Evolutionary conservation across 805 yeast genomes (phyloP).

Genomic region (Candida wancherniae): DNA sequence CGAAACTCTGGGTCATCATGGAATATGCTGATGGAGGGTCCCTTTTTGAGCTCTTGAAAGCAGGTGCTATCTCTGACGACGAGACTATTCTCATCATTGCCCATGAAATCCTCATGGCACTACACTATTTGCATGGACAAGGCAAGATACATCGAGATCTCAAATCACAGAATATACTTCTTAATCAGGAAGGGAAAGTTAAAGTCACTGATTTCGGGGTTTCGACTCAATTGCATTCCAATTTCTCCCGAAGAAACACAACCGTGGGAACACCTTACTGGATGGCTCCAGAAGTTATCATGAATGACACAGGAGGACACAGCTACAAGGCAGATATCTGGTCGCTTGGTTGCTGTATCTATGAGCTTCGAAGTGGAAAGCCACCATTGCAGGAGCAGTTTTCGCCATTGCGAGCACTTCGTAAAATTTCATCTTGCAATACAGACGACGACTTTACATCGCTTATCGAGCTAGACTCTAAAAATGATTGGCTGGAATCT

Average conservation of each 20-base stretch:
- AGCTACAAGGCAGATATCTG: slow-evolving; percentile 64
- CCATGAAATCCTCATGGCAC: slow-evolving; percentile 53
- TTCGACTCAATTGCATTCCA: slow-evolving; percentile 38
- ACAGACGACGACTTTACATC: slow-evolving; percentile 27
- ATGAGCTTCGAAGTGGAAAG: slow-evolving; percentile 64
- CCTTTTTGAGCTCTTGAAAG: slow-evolving; percentile 55
- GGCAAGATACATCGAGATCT: slow-evolving; percentile 70
- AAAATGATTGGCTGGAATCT: slow-evolving; percentile 17
- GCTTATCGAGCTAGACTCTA: slow-evolving; percentile 19
- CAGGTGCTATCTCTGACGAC: slow-evolving; percentile 56
- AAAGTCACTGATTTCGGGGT: slow-evolving; percentile 46
- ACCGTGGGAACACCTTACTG: slow-evolving; percentile 57
- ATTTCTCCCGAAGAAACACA: slow-evolving; percentile 40
- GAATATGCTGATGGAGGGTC: slow-evolving; percentile 80
- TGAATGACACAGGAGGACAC: slow-evolving; percentile 55
- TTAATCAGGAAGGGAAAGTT: slow-evolving; percentile 34
- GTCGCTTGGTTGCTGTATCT: slow-evolving; percentile 77
- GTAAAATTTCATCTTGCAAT: slow-evolving; percentile 31
- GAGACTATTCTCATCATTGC: slow-evolving; percentile 48
- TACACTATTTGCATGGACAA: slow-evolving; percentile 59
- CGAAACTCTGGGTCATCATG: slow-evolving; percentile 76
- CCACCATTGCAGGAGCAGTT: slow-evolving; percentile 51
- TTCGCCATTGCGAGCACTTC: slow-evolving; percentile 43
- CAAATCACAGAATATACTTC: slow-evolving; percentile 38
- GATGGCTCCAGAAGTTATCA: slow-evolving; percentile 62